A percentile compares a stretch with the other conserved stretches of the same genome.
Conservation (phyloP, 176 grass and related monocot species). For the Raddia guianensis region DNA sequence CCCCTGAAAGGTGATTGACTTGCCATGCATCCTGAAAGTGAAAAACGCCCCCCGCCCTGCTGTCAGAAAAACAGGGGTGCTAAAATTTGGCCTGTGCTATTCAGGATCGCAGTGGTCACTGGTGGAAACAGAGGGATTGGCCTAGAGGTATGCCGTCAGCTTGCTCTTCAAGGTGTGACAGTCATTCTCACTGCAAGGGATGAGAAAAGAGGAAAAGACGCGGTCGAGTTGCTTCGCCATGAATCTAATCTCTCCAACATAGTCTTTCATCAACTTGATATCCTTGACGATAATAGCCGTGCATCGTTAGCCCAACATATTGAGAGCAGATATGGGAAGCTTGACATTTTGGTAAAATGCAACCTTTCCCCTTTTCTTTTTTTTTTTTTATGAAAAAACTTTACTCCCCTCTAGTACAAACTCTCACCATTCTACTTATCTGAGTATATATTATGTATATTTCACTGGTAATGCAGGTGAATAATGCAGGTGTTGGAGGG, state of each 20-base stretch:
- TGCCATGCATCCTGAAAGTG: background rate
- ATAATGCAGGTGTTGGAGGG: conserved; percentile 67
- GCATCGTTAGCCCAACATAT: conserved; percentile 45
- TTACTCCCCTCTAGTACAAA: background rate
- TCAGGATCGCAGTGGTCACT: conserved; percentile 70
- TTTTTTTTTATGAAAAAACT: too few species aligned
- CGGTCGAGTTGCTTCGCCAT: conserved; percentile 38
- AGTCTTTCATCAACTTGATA: conserved; percentile 69
- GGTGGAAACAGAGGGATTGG: conserved; percentile 77
- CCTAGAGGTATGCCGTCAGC: conserved; percentile 58
- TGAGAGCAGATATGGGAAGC: conserved; percentile 50
- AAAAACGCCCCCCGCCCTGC: background rate
- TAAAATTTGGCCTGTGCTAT: background rate
- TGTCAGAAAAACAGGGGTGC: background rate
- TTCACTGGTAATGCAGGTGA: conserved; percentile 40
- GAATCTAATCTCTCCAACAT: conserved; percentile 48
- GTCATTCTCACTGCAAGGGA: conserved; percentile 80
- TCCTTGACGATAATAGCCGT: conserved; percentile 42
- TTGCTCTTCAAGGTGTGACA: conserved; percentile 43
- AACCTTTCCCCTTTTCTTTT: too few species aligned
- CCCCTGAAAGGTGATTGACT: conserved; percentile 41
- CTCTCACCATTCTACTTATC: background rate
- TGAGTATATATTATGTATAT: background rate
- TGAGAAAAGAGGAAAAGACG: conserved; percentile 50
- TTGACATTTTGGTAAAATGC: conserved; percentile 69